Evolutionary conservation across 495 filamentous ascomycete species (phyloP).

Genomic region (Lophium mytilinum): DNA sequence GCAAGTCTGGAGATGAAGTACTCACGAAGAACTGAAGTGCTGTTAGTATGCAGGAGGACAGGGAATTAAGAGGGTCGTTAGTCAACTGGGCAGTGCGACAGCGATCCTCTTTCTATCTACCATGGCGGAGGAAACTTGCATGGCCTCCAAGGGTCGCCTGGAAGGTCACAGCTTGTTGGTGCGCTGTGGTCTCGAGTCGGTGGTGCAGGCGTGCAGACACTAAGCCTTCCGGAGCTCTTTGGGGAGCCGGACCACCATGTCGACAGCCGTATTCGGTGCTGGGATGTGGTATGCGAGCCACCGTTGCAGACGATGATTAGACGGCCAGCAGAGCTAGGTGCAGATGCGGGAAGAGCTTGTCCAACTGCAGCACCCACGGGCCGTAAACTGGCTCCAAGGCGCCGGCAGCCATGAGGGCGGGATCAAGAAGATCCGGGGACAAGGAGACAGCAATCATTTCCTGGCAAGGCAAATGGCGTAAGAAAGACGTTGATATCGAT

Average conservation of each 20-base stretch:
- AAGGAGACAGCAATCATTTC: not conserved
- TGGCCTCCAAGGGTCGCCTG: not conserved
- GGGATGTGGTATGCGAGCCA: not conserved
- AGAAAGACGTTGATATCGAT: not conserved
- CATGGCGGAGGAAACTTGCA: not conserved
- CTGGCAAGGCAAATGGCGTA: not conserved
- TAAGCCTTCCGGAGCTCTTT: not conserved
- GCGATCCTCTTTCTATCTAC: not conserved
- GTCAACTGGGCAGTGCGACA: not conserved
- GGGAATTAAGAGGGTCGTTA: not conserved
- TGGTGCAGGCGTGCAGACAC: not conserved
- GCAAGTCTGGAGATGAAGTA: not conserved
- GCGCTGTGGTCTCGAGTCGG: not conserved
- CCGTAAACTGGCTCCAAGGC: not conserved
- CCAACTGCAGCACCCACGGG: not conserved
- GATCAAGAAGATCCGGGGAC: not conserved
- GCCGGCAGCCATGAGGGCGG: not conserved
- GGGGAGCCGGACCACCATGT: constrained; percentile 1
- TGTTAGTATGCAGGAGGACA: not conserved
- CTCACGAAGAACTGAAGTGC: not conserved
- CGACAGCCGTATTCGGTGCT: not conserved
- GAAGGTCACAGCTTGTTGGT: not conserved
- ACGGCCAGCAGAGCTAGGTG: not conserved
- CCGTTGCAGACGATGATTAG: not conserved
- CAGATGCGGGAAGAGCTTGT: not conserved